Evolutionary conservation across 805 yeast species (phyloP).

Genomic region (Wickerhamiella alocasiicola): DNA sequence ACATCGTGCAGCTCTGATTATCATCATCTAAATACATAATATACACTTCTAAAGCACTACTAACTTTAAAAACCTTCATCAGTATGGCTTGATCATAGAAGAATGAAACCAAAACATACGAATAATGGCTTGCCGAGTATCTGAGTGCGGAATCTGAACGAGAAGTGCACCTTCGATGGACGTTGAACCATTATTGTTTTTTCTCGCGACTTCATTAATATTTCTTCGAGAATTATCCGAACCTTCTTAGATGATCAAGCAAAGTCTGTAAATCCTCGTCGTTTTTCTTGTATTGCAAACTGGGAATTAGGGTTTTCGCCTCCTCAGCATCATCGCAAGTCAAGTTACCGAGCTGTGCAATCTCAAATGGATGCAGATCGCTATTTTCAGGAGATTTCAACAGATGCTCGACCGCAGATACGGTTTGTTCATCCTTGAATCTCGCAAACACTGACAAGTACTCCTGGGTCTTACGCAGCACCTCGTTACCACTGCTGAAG

Average conservation of each 20-base stretch:
- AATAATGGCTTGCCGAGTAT: no score
- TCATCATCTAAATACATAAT: no score
- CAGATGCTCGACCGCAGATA: slow-evolving; percentile 83
- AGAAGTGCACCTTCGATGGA: no score
- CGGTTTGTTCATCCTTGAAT: slow-evolving; percentile 84
- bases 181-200: no score
- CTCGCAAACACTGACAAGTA: slow-evolving; percentile 76
- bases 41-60: no score
- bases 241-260: slow-evolving; percentile 63
- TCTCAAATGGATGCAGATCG: slow-evolving; percentile 85
- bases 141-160: no score
- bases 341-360: slow-evolving; percentile 78
- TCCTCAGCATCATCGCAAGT: slow-evolving; percentile 96
- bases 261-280: slow-evolving; percentile 80
- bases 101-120: no score
- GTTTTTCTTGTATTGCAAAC: slow-evolving; percentile 65
- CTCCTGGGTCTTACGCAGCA: slow-evolving; percentile 81
- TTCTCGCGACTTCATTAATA: no score
- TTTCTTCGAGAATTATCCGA: slow-evolving; percentile 12
- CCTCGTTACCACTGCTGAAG: slow-evolving; percentile 32
- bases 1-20: no score
- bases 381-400: slow-evolving; percentile 60
- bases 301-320: slow-evolving; percentile 87
- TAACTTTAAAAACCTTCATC: no score
- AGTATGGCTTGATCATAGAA: no score